A percentile compares a stretch with the other conserved stretches of the same genome.
Evolutionary conservation across 2,329 filamentous ascomycete genomes (phyloP).

Genomic region (Fusarium avenaceum): DNA sequence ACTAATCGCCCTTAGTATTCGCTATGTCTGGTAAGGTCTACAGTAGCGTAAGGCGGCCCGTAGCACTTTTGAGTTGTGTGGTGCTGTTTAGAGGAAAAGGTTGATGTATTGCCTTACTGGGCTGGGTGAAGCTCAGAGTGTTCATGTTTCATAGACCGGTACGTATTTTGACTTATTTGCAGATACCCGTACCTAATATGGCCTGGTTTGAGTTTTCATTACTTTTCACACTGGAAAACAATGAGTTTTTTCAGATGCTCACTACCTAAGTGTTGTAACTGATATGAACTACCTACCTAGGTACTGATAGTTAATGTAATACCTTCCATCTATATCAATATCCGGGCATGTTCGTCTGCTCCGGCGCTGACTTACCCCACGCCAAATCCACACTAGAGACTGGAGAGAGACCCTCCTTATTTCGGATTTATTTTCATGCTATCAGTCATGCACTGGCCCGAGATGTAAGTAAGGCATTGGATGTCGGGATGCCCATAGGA

Average conservation of each 20-base stretch:
- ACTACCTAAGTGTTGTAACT: no score
- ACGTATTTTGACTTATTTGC: no score
- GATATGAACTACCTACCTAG: no score
- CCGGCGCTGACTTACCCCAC: constrained; percentile 19
- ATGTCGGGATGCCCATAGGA: constrained; percentile 10
- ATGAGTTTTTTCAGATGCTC: background rate
- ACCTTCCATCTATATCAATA: background rate
- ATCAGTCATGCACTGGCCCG: background rate
- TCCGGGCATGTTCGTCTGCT: constrained; percentile 4
- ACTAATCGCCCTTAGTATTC: constrained; percentile 16
- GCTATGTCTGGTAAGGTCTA: constrained; percentile 19
- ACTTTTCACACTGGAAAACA: no score
- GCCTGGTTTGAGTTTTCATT: background rate
- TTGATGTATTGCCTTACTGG: no score
- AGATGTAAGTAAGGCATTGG: constrained; percentile 5
- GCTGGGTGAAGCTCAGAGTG: background rate
- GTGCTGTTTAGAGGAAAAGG: no score
- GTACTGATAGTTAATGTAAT: background rate
- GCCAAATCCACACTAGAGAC: constrained; percentile 14
- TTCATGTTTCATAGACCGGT: background rate
- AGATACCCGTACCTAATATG: no score
- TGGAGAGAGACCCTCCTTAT: constrained; percentile 23
- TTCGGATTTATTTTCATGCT: constrained; percentile 22
- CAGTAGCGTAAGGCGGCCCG: constrained; percentile 40
- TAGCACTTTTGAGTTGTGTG: constrained; percentile 25